Percentiles rank a stretch among this genome's conserved stretches.
Evolutionary conservation across 305 asterid genomes (phyloP).

Genomic region (Fraxinus paxiana): DNA sequence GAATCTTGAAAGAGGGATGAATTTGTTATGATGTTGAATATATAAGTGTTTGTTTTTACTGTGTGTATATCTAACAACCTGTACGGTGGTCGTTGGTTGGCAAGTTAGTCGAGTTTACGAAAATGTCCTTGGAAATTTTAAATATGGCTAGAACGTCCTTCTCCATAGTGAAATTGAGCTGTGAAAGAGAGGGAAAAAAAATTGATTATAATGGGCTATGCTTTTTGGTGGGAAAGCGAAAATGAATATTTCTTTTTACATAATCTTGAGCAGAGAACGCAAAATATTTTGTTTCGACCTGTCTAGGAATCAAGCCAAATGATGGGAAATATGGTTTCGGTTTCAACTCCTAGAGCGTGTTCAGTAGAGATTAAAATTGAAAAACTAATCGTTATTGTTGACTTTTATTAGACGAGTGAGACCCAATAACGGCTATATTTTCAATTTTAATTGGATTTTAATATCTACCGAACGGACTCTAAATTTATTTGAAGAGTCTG

Average conservation of each 20-base stretch:
- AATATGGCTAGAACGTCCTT: not conserved
- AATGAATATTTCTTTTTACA: not conserved
- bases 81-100: constrained; percentile 2
- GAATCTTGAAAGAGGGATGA: not conserved
- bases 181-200: not conserved
- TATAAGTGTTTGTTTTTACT: not conserved
- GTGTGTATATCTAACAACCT: not conserved
- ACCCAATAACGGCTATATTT: too few species aligned
- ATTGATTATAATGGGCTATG: not conserved
- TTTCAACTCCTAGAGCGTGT: not conserved
- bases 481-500: too few species aligned
- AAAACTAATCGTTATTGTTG: too few species aligned
- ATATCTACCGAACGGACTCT: too few species aligned
- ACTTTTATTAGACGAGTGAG: too few species aligned
- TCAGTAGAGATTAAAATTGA: too few species aligned
- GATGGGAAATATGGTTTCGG: not conserved
- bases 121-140: not conserved
- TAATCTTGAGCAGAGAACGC: not conserved
- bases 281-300: not conserved
- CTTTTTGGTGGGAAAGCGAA: not conserved
- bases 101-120: not conserved
- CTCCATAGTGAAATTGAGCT: not conserved
- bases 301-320: too few species aligned
- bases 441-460: too few species aligned
- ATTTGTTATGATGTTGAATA: not conserved